Percentiles rank a stretch among this genome's conserved stretches.
Conservation (phyloP, 768 basidiomycete species). For the Gloeostereum incarnatum region DNA sequence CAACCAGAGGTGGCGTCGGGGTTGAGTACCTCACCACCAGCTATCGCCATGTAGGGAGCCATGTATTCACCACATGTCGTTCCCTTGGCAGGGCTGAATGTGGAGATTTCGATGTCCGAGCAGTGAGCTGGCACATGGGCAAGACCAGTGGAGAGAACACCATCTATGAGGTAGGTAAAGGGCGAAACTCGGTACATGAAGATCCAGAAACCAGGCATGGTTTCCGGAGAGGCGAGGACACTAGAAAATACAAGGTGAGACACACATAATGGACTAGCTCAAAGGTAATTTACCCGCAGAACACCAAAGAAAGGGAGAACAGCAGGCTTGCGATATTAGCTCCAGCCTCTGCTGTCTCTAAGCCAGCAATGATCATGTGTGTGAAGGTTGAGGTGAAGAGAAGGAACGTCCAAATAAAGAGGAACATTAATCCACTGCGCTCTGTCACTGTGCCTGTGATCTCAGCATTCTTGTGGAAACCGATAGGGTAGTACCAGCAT, state of each 20-base stretch:
- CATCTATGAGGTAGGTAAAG: conserved; percentile 24
- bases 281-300: conserved; percentile 23
- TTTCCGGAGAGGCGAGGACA: conserved; percentile 18
- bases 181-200: conserved; percentile 30
- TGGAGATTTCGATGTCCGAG: conserved; percentile 27
- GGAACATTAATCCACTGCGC: conserved; percentile 29
- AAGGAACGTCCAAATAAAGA: conserved; percentile 23
- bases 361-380: conserved; percentile 22
- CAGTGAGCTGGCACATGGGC: conserved; percentile 25
- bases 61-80: conserved; percentile 30
- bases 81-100: conserved; percentile 28
- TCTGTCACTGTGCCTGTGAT: conserved; percentile 19
- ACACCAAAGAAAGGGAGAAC: conserved; percentile 28
- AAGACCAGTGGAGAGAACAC: conserved; percentile 16
- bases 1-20: conserved; percentile 27
- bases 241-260: conserved; percentile 6
- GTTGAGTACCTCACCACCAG: conserved; percentile 30
- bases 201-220: conserved; percentile 18
- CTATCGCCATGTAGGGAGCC: conserved; percentile 20
- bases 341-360: conserved; percentile 23
- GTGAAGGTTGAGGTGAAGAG: conserved; percentile 23
- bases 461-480: conserved; percentile 27
- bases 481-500: conserved; percentile 25
- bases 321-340: conserved; percentile 28
- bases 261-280: not conserved